Percentiles rank a stretch among this genome's conserved stretches.
phyloP scores from a whole-genome alignment of 495 filamentous ascomycete genomes.

The Beverwykella pulmonaria region DNA sequence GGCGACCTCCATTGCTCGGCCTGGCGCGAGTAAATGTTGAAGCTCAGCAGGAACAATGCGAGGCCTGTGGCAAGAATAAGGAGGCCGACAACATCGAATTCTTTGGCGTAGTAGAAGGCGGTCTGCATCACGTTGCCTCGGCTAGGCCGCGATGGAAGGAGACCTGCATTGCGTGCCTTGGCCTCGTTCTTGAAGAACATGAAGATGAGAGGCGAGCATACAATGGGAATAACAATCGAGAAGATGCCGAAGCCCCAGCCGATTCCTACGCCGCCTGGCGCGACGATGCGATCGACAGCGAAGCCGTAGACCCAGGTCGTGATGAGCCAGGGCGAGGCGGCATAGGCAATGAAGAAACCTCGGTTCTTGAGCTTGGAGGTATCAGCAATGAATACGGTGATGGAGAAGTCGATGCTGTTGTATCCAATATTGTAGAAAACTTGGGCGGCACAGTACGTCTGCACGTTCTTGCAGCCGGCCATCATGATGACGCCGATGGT shows the following conservation, averaged over 20 bases:
- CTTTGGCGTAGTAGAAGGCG: conserved; percentile 57
- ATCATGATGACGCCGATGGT: conserved; percentile 54
- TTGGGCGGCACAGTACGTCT: conserved; percentile 52
- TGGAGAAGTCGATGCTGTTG: conserved; percentile 32
- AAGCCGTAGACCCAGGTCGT: conserved; percentile 32
- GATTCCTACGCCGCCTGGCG: conserved; percentile 14
- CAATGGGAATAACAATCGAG: conserved; percentile 38
- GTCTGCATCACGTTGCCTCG: conserved; percentile 53
- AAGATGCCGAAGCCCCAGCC: conserved; percentile 46
- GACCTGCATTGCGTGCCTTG: conserved; percentile 46
- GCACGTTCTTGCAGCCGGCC: conserved; percentile 53
- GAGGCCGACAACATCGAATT: conserved; percentile 67
- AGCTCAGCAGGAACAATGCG: conserved; percentile 64
- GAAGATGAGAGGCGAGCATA: conserved; percentile 34
- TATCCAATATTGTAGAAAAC: conserved; percentile 59
- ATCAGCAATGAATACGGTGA: conserved; percentile 40
- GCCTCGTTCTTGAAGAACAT: conserved; percentile 29
- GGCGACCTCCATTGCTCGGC: conserved; percentile 54
- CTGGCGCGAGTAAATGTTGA: conserved; percentile 56
- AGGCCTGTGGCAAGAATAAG: conserved; percentile 62
- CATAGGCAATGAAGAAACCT: conserved; percentile 32
- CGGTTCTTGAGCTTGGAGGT: conserved; percentile 38
- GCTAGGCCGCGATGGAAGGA: conserved; percentile 51
- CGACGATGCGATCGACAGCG: conserved; percentile 28
- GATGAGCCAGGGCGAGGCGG: conserved; percentile 32